Percentiles rank a stretch among this genome's conserved stretches.
These are phyloP conservation scores for Globisporangium abappressorium DNA, from an alignment of 352 stramenopile genomes.

Conservation along the genomic window DNA sequence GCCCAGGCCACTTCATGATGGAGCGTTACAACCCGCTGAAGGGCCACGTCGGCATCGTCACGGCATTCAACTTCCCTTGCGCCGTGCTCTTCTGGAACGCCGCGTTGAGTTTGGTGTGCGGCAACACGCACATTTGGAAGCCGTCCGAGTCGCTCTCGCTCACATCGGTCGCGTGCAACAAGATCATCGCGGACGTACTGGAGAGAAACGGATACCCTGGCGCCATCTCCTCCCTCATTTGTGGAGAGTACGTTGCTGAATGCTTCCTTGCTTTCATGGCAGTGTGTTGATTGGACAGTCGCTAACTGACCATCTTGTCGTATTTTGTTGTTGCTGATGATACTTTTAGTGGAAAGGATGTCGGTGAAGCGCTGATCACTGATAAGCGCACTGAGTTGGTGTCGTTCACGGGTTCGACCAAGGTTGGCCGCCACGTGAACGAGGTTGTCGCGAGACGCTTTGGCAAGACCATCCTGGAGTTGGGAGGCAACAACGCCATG, in stretches of 20 bases:
- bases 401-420: slow-evolving; percentile 91
- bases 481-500: slow-evolving; percentile 93
- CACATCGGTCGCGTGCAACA: slow-evolving; percentile 88
- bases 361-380: slow-evolving; percentile 82
- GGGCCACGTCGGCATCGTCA: slow-evolving; percentile 92
- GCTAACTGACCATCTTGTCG: not conserved
- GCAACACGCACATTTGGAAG: slow-evolving; percentile 93
- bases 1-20: slow-evolving; percentile 92
- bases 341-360: slow-evolving; percentile 50
- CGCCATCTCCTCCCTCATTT: slow-evolving; percentile 85
- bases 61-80: slow-evolving; percentile 93
- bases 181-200: slow-evolving; percentile 88
- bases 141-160: slow-evolving; percentile 86
- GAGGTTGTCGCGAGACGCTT: slow-evolving; percentile 87
- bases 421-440: slow-evolving; percentile 86
- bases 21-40: slow-evolving; percentile 92
- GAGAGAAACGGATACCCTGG: slow-evolving; percentile 81
- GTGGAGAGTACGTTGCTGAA: slow-evolving; percentile 36
- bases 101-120: slow-evolving; percentile 86
- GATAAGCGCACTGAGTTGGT: slow-evolving; percentile 89
- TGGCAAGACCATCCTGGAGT: slow-evolving; percentile 90
- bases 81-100: slow-evolving; percentile 91
- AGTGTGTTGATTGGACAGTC: not conserved
- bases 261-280: not conserved
- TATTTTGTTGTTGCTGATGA: not conserved